phyloP scores from a whole-genome alignment of 2,329 filamentous ascomycete genomes.

The Beauveria brongniartii region DNA sequence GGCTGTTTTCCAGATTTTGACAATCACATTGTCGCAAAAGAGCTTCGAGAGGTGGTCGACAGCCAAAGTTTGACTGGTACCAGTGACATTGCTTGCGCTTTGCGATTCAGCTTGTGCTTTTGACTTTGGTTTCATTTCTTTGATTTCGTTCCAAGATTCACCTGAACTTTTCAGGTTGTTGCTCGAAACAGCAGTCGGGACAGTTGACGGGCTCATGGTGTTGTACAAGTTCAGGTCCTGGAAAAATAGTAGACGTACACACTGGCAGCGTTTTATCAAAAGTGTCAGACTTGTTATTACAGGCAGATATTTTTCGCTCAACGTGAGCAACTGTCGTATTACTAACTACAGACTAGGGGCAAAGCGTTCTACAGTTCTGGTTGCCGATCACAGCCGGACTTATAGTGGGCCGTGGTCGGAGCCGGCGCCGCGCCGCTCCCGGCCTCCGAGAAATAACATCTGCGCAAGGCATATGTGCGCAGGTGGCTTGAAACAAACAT shows the following conservation, averaged over 20 bases:
- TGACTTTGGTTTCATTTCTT: not conserved
- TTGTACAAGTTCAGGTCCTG: not conserved
- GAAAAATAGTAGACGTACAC: too few species aligned
- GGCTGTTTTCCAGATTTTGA: conserved; percentile 13
- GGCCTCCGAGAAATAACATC: not conserved
- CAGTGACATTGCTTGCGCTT: not conserved
- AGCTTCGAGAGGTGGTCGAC: not conserved
- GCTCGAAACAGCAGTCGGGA: not conserved
- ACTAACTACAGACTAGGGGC: not conserved
- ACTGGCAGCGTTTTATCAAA: not conserved
- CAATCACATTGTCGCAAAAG: not conserved
- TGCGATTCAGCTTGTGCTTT: not conserved
- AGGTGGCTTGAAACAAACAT: not conserved
- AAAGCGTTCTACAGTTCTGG: not conserved
- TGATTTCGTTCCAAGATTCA: not conserved
- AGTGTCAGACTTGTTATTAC: not conserved
- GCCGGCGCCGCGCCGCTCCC: not conserved
- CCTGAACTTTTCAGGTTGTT: not conserved
- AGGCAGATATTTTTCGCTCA: too few species aligned
- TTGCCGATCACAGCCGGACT: not conserved
- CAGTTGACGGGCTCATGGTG: not conserved
- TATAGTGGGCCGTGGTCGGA: not conserved
- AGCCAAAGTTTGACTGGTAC: not conserved
- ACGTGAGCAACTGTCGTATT: not conserved
- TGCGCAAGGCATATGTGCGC: not conserved